A percentile compares a stretch with the other conserved stretches of the same genome.
Conservation (phyloP, 2,329 filamentous ascomycete genomes). For the Hypocrella siamensis region DNA sequence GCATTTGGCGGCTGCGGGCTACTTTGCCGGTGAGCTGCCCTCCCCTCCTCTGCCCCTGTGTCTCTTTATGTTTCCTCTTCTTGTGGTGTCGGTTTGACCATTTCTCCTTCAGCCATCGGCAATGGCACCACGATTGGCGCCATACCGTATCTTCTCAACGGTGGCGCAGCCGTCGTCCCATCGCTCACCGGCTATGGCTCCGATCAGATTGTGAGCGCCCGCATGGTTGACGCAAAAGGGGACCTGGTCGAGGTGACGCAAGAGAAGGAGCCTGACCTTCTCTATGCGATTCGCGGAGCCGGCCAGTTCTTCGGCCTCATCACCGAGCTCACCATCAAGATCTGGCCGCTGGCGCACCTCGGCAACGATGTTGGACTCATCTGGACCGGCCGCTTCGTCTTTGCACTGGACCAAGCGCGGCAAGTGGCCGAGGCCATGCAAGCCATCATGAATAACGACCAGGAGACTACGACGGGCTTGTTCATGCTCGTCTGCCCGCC, state of each 20-base stretch:
- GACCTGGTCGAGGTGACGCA: neutral
- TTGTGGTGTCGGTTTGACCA: neutral
- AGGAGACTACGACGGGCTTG: neutral
- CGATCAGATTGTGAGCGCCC: neutral
- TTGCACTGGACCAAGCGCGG: neutral
- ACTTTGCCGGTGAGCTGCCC: neutral
- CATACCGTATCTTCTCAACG: neutral
- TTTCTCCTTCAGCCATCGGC: neutral
- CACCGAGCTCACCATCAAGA: neutral
- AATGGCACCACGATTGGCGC: neutral
- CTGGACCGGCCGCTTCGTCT: neutral
- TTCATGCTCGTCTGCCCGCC: neutral
- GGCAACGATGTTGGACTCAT: neutral
- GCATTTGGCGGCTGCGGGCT: neutral
- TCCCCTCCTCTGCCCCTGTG: neutral
- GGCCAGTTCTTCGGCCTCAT: neutral
- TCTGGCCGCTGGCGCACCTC: neutral
- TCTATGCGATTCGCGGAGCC: neutral
- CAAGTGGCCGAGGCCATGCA: slow-evolving; percentile 1
- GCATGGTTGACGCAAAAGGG: neutral
- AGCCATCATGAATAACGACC: neutral
- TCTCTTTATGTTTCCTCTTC: neutral
- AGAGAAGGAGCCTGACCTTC: neutral
- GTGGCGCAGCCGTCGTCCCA: neutral
- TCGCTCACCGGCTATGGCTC: neutral